Percentiles rank a stretch among this genome's conserved stretches.
These are phyloP conservation scores for Wallacemonas sp. DNA, from an alignment of 208 protist genomes.

Conservation along the genomic window DNA sequence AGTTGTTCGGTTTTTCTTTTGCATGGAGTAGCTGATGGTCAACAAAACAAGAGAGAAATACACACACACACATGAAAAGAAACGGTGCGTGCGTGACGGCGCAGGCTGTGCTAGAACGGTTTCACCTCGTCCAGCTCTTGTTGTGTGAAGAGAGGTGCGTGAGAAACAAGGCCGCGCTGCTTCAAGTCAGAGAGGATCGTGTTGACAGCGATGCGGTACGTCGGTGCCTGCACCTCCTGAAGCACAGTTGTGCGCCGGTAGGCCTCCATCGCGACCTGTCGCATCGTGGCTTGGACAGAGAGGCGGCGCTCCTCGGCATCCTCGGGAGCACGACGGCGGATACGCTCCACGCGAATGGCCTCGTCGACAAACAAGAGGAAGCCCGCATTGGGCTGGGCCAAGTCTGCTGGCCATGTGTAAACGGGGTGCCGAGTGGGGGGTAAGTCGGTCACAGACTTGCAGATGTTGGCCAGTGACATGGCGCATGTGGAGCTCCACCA, in stretches of 20 bases:
- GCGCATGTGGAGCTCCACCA: slow-evolving; percentile 82
- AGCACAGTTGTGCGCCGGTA: slow-evolving; percentile 52
- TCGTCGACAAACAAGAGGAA: slow-evolving; percentile 62
- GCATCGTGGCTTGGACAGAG: slow-evolving; percentile 48
- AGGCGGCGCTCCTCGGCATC: slow-evolving; percentile 66
- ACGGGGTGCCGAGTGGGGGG: slow-evolving; percentile 35
- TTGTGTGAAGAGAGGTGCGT: slow-evolving; percentile 36
- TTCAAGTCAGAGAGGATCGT: slow-evolving; percentile 39
- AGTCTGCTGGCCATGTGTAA: slow-evolving; percentile 63
- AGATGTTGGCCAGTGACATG: slow-evolving; percentile 65
- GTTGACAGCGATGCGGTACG: slow-evolving; percentile 57
- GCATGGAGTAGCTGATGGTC: no score
- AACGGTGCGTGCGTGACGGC: no score
- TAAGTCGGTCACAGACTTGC: slow-evolving; percentile 19
- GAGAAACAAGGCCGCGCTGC: slow-evolving; percentile 22
- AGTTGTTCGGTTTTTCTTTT: no score
- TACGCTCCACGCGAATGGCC: slow-evolving; percentile 46
- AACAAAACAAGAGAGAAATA: no score
- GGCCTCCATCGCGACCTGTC: slow-evolving; percentile 48
- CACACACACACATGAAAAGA: no score
- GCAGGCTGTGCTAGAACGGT: slow-evolving; percentile 28
- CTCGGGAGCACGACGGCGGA: slow-evolving; percentile 51
- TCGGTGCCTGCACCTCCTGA: slow-evolving; percentile 32
- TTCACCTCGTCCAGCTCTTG: slow-evolving; percentile 41
- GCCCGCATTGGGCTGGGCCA: slow-evolving; percentile 27